A percentile compares a stretch with the other conserved stretches of the same genome.
phyloP scores from a whole-genome alignment of 1,284 basidiomycete genomes.

The Cryptococcus sp. region DNA sequence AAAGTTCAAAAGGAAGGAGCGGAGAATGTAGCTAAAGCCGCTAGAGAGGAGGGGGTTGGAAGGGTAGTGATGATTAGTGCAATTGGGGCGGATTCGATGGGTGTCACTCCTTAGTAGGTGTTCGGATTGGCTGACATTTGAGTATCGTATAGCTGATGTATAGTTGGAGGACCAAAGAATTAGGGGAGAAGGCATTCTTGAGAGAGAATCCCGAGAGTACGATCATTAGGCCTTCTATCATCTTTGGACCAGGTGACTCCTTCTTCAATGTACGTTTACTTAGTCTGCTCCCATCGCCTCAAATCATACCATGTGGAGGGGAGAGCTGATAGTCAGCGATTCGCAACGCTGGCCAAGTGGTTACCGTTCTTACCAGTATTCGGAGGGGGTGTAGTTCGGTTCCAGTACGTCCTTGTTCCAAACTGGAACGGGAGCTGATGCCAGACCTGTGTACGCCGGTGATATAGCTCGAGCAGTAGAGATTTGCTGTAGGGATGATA shows the following conservation, averaged over 20 bases:
- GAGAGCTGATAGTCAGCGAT: too few species aligned
- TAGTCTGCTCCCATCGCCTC: background rate
- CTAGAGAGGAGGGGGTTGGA: constrained; percentile 29
- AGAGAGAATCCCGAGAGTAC: constrained; percentile 53
- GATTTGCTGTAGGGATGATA: constrained; percentile 53
- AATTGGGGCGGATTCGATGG: constrained; percentile 35
- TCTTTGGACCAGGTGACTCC: constrained; percentile 67
- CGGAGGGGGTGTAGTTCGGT: constrained; percentile 60
- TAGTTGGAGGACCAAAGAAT: constrained; percentile 58
- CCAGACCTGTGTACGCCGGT: constrained; percentile 59
- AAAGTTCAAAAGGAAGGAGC: constrained; percentile 61
- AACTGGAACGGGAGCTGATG: background rate
- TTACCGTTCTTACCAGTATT: constrained; percentile 68
- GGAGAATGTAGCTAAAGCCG: constrained; percentile 53
- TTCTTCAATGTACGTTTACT: constrained; percentile 59
- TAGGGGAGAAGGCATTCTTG: constrained; percentile 57
- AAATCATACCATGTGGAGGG: too few species aligned
- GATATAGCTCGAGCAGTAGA: constrained; percentile 62
- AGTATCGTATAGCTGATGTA: background rate
- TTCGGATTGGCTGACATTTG: background rate
- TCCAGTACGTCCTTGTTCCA: constrained; percentile 50
- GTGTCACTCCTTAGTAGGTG: constrained; percentile 41
- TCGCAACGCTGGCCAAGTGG: constrained; percentile 57
- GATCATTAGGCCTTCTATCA: constrained; percentile 62
- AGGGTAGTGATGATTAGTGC: constrained; percentile 39